These are phyloP conservation scores for Ustilago shanxiensis DNA, from an alignment of 1,284 basidiomycete species.

Conservation along the genomic window DNA sequence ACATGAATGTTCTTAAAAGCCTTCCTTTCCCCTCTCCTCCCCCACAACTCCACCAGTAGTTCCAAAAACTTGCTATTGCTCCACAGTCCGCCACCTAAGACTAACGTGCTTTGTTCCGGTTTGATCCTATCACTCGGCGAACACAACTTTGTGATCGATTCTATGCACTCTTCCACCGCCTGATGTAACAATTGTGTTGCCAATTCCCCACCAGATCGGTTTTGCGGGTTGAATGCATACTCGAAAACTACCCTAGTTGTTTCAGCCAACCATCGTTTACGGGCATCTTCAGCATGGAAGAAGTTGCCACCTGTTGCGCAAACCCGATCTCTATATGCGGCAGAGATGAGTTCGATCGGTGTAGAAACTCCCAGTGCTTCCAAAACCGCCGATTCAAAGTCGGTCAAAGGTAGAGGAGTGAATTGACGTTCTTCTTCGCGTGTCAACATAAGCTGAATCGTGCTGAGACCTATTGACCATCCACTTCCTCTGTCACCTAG, in stretches of 20 bases:
- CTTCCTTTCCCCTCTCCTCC: constrained; percentile 31
- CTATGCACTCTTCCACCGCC: constrained; percentile 40
- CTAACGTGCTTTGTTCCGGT: constrained; percentile 36
- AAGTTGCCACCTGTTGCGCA: constrained; percentile 47
- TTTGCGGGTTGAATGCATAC: constrained; percentile 19
- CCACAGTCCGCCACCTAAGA: constrained; percentile 66
- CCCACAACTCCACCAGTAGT: constrained; percentile 42
- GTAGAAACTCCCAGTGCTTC: constrained; percentile 26
- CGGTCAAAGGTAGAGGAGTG: constrained; percentile 21
- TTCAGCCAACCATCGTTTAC: constrained; percentile 64
- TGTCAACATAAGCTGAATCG: constrained; percentile 45
- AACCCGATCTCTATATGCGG: constrained; percentile 44
- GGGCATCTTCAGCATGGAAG: constrained; percentile 52
- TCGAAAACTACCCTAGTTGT: constrained; percentile 58
- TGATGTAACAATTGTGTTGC: constrained; percentile 42
- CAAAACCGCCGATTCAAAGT: constrained; percentile 40
- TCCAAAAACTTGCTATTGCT: constrained; percentile 44
- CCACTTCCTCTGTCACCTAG: constrained; percentile 44
- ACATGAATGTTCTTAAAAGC: constrained; percentile 53
- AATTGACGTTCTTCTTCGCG: constrained; percentile 44
- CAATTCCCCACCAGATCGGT: constrained; percentile 28
- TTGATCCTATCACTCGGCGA: constrained; percentile 27
- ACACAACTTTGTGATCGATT: constrained; percentile 43
- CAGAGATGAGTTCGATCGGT: constrained; percentile 50
- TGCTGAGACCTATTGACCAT: constrained; percentile 49